Conservation (phyloP, 139 green algal species). For the Volvox reticuliferus region DNA sequence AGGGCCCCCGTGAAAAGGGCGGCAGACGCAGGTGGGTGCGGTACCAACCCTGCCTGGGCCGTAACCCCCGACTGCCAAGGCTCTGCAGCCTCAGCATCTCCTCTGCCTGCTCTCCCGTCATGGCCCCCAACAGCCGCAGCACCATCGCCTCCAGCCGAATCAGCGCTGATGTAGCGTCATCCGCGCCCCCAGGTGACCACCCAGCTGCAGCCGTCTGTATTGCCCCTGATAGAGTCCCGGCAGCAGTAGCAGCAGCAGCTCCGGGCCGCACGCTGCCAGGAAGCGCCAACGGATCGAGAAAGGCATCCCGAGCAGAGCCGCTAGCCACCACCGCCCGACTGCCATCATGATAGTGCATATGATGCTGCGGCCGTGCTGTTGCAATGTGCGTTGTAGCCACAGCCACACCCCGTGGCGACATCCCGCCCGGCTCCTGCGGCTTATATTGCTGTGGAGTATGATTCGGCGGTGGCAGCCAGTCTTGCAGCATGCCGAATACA, state of each 20-base stretch:
- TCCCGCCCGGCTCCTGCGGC: too few species aligned
- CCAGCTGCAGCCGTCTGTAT: too few species aligned
- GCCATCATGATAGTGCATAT: neutral
- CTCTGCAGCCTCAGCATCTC: neutral
- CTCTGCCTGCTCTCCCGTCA: neutral
- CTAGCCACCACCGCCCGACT: too few species aligned
- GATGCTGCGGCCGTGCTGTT: neutral
- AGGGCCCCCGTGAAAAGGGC: neutral
- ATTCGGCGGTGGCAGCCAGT: neutral
- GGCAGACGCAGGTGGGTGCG: neutral
- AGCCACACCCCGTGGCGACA: too few species aligned
- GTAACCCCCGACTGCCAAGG: neutral
- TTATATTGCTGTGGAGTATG: too few species aligned
- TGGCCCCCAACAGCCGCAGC: conserved; percentile 9
- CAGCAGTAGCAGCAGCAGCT: neutral
- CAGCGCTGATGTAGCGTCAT: neutral
- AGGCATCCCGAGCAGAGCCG: too few species aligned
- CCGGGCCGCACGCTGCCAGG: too few species aligned
- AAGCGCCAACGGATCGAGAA: too few species aligned
- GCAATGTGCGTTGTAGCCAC: too few species aligned
- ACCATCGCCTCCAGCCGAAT: neutral
- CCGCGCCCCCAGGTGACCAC: too few species aligned
- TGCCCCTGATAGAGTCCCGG: too few species aligned
- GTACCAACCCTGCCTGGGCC: conserved; percentile 4
- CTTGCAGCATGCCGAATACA: neutral